A percentile compares a stretch with the other conserved stretches of the same genome.
Evolutionary conservation across 1,284 basidiomycete species (phyloP).

Genomic region (Fomitopsis betulina): DNA sequence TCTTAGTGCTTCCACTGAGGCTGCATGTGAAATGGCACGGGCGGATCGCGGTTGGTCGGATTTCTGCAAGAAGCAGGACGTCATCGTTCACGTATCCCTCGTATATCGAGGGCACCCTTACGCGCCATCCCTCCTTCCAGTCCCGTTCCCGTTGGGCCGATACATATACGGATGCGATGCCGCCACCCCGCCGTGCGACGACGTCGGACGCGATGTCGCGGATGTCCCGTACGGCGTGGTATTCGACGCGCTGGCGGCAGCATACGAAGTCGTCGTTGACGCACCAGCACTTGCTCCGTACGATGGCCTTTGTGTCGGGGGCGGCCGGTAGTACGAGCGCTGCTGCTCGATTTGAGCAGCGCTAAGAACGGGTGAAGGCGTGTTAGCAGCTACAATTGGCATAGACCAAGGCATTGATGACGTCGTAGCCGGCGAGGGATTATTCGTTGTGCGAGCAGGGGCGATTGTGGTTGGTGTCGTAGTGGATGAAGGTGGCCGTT

Average conservation of each 20-base stretch:
- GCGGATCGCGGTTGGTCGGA: constrained; percentile 8
- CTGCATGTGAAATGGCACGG: constrained; percentile 6
- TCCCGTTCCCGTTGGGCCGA: constrained; percentile 32
- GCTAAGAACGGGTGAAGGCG: constrained; percentile 23
- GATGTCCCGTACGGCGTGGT: not conserved
- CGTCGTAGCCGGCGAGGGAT: constrained; percentile 16
- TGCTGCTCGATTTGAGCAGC: constrained; percentile 28
- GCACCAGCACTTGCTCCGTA: constrained; percentile 16
- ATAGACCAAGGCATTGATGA: constrained; percentile 38
- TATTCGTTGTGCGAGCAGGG: constrained; percentile 18
- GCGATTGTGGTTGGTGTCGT: constrained; percentile 15
- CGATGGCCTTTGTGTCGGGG: constrained; percentile 22
- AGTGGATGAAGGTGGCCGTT: constrained; percentile 23
- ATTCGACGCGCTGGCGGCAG: not conserved
- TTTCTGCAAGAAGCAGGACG: constrained; percentile 2
- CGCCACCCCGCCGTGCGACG: constrained; percentile 27
- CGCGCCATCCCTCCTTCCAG: constrained; percentile 4
- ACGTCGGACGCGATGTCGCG: constrained; percentile 26
- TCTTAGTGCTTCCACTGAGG: not conserved
- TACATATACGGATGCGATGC: constrained; percentile 41
- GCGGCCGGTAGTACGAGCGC: constrained; percentile 30
- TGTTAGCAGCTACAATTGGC: constrained; percentile 26
- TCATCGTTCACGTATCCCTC: constrained; percentile 6
- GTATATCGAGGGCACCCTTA: not conserved
- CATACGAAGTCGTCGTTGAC: constrained; percentile 1